Evolutionary conservation across 345 rosid genomes (phyloP).

Genomic region (Turnera subulata): DNA sequence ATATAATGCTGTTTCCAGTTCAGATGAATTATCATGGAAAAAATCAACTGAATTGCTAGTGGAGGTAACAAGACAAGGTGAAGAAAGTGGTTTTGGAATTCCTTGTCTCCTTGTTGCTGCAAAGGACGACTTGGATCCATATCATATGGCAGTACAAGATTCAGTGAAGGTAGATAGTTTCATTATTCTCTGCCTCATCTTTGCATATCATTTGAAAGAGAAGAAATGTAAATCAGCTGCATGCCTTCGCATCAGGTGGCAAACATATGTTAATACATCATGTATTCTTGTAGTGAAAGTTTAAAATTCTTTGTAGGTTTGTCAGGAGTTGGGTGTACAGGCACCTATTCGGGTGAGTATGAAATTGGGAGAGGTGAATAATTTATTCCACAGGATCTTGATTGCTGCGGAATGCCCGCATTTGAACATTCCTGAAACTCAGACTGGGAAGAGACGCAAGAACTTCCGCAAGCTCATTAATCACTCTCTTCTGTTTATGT

Average conservation of each 20-base stretch:
- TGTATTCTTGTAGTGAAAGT: not conserved
- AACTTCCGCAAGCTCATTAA: slow-evolving; percentile 46
- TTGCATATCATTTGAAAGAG: slow-evolving; percentile 1
- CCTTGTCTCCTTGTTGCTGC: slow-evolving; percentile 79
- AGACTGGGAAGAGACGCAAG: slow-evolving; percentile 56
- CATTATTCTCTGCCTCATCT: slow-evolving; percentile 5
- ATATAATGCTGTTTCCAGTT: slow-evolving; percentile 38
- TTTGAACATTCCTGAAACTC: slow-evolving; percentile 71
- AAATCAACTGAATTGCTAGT: slow-evolving; percentile 57
- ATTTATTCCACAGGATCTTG: slow-evolving; percentile 48
- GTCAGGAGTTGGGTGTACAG: slow-evolving; percentile 68
- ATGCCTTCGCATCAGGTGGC: not conserved
- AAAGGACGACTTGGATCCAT: slow-evolving; percentile 67
- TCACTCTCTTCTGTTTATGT: slow-evolving; percentile 64
- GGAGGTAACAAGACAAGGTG: slow-evolving; percentile 67
- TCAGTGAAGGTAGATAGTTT: slow-evolving; percentile 42
- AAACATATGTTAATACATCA: not conserved
- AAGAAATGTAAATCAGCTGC: not conserved
- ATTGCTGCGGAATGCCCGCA: slow-evolving; percentile 66
- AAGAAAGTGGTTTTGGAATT: slow-evolving; percentile 52
- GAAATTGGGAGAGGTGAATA: slow-evolving; percentile 46
- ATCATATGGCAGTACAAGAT: slow-evolving; percentile 55
- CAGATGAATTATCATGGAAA: slow-evolving; percentile 75
- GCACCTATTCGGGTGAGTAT: slow-evolving; percentile 50
- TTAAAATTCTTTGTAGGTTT: slow-evolving; percentile 37